Percentiles rank a stretch among this genome's conserved stretches.
These are phyloP conservation scores for Tolypocladium cylindrosporum DNA, from an alignment of 2,329 filamentous ascomycete species.

Conservation along the genomic window DNA sequence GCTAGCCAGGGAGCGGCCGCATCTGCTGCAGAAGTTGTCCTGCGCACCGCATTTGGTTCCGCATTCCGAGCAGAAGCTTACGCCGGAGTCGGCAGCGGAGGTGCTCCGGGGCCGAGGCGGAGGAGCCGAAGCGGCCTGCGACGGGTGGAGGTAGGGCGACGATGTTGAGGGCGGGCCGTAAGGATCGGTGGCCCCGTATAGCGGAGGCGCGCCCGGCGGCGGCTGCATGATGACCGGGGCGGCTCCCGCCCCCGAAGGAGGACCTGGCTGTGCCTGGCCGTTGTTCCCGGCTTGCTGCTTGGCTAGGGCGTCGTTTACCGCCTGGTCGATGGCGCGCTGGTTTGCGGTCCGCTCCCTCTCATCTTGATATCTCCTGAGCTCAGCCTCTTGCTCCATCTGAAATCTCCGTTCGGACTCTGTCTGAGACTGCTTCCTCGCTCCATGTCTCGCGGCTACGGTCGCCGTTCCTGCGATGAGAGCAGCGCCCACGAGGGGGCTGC, in stretches of 20 bases:
- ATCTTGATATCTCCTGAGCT: not conserved
- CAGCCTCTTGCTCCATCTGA: conserved; percentile 3
- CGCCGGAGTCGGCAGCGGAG: not conserved
- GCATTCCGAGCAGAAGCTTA: conserved; percentile 1
- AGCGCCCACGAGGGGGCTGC: not conserved
- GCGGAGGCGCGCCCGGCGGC: not conserved
- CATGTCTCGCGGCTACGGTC: conserved; percentile 1
- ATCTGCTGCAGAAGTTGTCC: conserved; percentile 2
- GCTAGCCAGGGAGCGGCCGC: not conserved
- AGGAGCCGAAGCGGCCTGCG: not conserved
- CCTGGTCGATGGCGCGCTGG: conserved; percentile 2
- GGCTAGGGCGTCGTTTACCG: conserved; percentile 1
- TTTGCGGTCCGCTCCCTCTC: not conserved
- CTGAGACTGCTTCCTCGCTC: conserved; percentile 1
- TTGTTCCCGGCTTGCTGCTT: conserved; percentile 1
- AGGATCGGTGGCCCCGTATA: not conserved
- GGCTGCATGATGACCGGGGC: not conserved
- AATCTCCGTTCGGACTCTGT: not conserved
- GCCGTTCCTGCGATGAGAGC: conserved; percentile 3
- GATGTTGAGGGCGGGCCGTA: not conserved
- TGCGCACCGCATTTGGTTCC: not conserved
- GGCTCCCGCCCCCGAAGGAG: not conserved
- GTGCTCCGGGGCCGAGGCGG: not conserved
- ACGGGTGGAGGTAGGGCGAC: not conserved
- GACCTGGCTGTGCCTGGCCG: not conserved